These are phyloP conservation scores for Coemansia umbellata DNA, from an alignment of 192 early-diverging fungal species.

Conservation along the genomic window DNA sequence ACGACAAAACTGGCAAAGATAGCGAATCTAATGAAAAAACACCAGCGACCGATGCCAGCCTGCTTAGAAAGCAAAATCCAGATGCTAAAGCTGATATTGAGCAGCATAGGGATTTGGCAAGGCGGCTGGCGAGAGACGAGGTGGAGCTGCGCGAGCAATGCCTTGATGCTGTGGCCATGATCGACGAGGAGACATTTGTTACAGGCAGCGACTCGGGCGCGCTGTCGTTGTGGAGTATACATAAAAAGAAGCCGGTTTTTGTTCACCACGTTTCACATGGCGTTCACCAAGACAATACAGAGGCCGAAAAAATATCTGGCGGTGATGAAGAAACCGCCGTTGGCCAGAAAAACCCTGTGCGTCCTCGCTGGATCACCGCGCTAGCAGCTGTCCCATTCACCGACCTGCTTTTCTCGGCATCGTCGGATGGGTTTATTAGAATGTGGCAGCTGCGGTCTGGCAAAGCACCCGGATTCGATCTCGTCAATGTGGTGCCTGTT, in stretches of 20 bases:
- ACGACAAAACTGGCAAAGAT: neutral
- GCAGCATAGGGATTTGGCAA: slow-evolving; percentile 13
- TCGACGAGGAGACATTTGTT: slow-evolving; percentile 92
- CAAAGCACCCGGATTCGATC: slow-evolving; percentile 56
- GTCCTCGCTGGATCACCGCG: slow-evolving; percentile 82
- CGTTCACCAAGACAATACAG: slow-evolving; percentile 23
- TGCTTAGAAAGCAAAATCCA: slow-evolving; percentile 1
- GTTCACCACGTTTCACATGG: slow-evolving; percentile 76
- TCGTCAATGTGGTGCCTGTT: slow-evolving; percentile 55
- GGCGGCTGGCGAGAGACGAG: slow-evolving; percentile 11
- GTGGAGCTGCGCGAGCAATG: slow-evolving; percentile 55
- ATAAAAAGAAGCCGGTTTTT: slow-evolving; percentile 90
- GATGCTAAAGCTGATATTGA: neutral
- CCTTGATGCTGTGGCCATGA: slow-evolving; percentile 82
- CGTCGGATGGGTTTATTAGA: slow-evolving; percentile 81
- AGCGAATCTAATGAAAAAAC: neutral
- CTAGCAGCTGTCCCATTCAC: slow-evolving; percentile 78
- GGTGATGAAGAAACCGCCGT: neutral
- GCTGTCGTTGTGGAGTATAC: slow-evolving; percentile 89
- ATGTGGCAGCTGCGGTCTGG: slow-evolving; percentile 79
- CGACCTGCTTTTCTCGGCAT: slow-evolving; percentile 87
- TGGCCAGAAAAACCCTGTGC: neutral
- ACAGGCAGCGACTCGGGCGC: slow-evolving; percentile 85
- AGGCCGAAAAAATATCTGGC: neutral
- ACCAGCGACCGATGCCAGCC: neutral